Evolutionary conservation across 2,329 filamentous ascomycete species (phyloP).

Genomic region (Diaporthe velutina): DNA sequence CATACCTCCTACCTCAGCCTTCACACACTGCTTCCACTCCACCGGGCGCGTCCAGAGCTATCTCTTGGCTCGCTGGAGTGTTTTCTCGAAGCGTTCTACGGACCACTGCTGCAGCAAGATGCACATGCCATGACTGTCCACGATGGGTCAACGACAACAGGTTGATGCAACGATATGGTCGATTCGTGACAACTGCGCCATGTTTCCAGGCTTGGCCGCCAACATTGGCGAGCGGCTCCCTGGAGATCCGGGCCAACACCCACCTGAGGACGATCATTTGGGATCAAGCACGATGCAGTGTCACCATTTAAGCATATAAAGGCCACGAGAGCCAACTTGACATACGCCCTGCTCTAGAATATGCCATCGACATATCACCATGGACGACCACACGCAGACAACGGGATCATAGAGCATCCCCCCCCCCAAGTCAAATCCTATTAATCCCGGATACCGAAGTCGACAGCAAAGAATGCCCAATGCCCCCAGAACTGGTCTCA

Average conservation of each 20-base stretch:
- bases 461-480: background rate
- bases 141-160: background rate
- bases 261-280: background rate
- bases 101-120: background rate
- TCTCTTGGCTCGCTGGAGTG: background rate
- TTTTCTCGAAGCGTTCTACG: background rate
- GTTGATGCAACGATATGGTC: background rate
- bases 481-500: background rate
- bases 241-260: background rate
- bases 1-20: background rate
- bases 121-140: background rate
- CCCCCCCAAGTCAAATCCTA: background rate
- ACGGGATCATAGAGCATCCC: background rate
- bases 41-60: background rate
- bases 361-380: background rate
- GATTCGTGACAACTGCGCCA: background rate
- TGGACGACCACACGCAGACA: background rate
- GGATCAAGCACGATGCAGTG: background rate
- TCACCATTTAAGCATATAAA: background rate
- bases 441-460: background rate
- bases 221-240: background rate
- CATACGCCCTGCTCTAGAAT: rapidly evolving
- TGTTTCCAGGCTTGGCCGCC: background rate
- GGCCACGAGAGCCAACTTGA: background rate
- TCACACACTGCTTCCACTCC: background rate